Evolutionary conservation across 495 filamentous ascomycete species (phyloP).

Genomic region (Cercophora sp.): DNA sequence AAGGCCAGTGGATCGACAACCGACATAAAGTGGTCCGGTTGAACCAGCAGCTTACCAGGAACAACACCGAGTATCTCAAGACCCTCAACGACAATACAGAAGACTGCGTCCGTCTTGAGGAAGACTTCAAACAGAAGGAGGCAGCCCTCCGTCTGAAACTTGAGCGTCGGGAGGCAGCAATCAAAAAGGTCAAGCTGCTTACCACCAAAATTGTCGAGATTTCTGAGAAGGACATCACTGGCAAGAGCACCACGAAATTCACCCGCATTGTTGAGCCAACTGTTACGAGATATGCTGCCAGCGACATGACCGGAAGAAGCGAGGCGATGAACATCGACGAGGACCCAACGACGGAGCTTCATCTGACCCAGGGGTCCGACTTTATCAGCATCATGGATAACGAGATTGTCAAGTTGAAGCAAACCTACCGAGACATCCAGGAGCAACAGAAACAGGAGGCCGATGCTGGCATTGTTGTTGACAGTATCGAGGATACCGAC

Average conservation of each 20-base stretch:
- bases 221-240: conserved; percentile 28
- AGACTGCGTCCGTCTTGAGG: conserved; percentile 29
- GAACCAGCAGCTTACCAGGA: conserved; percentile 27
- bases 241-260: conserved; percentile 30
- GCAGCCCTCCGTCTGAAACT: conserved; percentile 29
- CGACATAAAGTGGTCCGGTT: conserved; percentile 27
- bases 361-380: conserved; percentile 40
- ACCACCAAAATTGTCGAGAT: conserved; percentile 30
- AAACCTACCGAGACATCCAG: conserved; percentile 33
- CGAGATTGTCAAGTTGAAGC: conserved; percentile 35
- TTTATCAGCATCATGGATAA: conserved; percentile 39
- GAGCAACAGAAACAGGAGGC: conserved; percentile 15
- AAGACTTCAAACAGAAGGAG: conserved; percentile 33
- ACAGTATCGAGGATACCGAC: conserved; percentile 23
- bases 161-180: conserved; percentile 30
- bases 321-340: conserved; percentile 30
- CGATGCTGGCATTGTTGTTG: conserved; percentile 14
- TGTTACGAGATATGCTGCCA: conserved; percentile 15
- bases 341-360: conserved; percentile 39
- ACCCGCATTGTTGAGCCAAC: conserved; percentile 35
- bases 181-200: conserved; percentile 33
- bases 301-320: conserved; percentile 30
- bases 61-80: conserved; percentile 23
- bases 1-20: conserved; percentile 25
- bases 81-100: conserved; percentile 24